Conservation (phyloP, 345 rosid genomes). For the Populus alba region DNA sequence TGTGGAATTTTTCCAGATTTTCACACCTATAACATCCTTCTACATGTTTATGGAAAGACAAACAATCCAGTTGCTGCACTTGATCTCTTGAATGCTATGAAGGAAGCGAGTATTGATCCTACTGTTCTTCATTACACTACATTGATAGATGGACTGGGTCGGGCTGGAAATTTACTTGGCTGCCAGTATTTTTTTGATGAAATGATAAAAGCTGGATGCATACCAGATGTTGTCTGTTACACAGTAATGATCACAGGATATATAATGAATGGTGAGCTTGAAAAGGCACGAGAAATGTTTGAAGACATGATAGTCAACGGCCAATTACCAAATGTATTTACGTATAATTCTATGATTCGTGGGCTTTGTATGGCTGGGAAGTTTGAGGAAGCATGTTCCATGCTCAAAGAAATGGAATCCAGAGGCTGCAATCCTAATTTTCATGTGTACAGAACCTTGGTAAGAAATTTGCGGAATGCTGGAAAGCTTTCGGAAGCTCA, state of each 20-base stretch:
- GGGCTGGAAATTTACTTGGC: conserved; percentile 78
- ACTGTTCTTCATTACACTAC: conserved; percentile 75
- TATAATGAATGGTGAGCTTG: conserved; percentile 57
- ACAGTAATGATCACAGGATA: conserved; percentile 84
- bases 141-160: conserved; percentile 84
- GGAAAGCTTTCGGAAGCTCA: conserved; percentile 76
- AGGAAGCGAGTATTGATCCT: conserved; percentile 62
- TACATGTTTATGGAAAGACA: conserved; percentile 80
- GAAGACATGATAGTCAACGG: conserved; percentile 61
- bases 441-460: conserved; percentile 76
- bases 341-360: conserved; percentile 84
- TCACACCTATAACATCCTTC: conserved; percentile 76
- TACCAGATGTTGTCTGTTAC: conserved; percentile 78
- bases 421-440: conserved; percentile 86
- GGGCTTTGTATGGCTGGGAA: conserved; percentile 72
- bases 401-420: conserved; percentile 79
- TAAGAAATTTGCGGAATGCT: conserved; percentile 62
- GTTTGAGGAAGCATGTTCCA: conserved; percentile 63
- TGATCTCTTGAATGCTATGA: conserved; percentile 75
- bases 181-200: conserved; percentile 74
- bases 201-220: conserved; percentile 61
- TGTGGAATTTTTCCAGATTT: conserved; percentile 63
- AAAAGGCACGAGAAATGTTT: conserved; percentile 65
- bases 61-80: conserved; percentile 79
- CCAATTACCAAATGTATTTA: conserved; percentile 73